These are phyloP conservation scores for Ambrosiella beaveri DNA, from an alignment of 2,329 filamentous ascomycete species.

Conservation along the genomic window DNA sequence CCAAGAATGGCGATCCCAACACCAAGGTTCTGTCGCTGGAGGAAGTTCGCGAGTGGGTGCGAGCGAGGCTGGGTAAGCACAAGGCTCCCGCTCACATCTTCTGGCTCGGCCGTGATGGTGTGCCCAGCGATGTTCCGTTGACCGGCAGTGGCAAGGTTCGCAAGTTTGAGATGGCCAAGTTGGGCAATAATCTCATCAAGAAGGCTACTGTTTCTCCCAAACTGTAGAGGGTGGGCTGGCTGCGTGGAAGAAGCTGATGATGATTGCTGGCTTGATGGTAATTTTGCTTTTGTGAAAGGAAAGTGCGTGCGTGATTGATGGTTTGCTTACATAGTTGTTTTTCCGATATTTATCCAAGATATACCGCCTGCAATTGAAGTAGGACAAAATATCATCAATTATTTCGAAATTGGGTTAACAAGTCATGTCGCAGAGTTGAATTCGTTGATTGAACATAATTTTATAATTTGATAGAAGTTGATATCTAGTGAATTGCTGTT, in stretches of 20 bases:
- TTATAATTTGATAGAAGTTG: too few species aligned
- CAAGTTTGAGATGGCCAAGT: constrained; percentile 45
- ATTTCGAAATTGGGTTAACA: too few species aligned
- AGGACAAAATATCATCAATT: too few species aligned
- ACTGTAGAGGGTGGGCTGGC: neutral
- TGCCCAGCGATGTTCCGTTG: constrained; percentile 39
- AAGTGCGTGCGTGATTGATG: too few species aligned
- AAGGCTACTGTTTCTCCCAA: constrained; percentile 29
- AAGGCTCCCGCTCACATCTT: constrained; percentile 61
- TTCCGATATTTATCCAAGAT: too few species aligned
- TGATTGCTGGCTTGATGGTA: too few species aligned
- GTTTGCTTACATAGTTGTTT: too few species aligned
- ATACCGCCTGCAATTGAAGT: too few species aligned
- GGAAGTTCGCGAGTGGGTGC: constrained; percentile 45
- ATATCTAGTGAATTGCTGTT: too few species aligned
- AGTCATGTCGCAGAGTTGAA: too few species aligned
- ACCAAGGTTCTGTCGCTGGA: constrained; percentile 27
- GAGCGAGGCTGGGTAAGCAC: constrained; percentile 42
- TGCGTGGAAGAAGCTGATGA: neutral
- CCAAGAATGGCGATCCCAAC: constrained; percentile 18
- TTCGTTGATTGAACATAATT: too few species aligned
- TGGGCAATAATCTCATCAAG: constrained; percentile 36
- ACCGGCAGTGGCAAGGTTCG: constrained; percentile 58
- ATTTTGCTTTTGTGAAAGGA: too few species aligned
- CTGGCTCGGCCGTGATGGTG: constrained; percentile 48